These are phyloP conservation scores for Vachellia collinsii DNA, from an alignment of 306 rosid species.

Conservation along the genomic window DNA sequence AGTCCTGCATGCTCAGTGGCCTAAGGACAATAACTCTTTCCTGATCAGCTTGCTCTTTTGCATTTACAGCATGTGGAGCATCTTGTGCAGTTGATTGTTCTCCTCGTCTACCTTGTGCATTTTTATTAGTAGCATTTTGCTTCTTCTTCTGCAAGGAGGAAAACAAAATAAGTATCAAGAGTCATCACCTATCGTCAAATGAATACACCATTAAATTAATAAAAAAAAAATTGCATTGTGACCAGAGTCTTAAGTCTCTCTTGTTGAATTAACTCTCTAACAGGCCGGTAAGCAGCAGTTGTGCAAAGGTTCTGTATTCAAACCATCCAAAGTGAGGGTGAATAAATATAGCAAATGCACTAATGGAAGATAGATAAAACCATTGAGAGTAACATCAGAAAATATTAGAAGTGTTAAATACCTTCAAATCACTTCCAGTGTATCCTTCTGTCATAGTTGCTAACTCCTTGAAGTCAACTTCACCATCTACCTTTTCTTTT, in stretches of 20 bases:
- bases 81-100: conserved; percentile 1
- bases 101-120: conserved; percentile 21
- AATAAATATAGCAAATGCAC: conserved; percentile 23
- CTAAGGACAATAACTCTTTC: conserved; percentile 77
- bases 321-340: conserved; percentile 23
- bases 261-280: conserved; percentile 80
- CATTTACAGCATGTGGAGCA: conserved; percentile 37
- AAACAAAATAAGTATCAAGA: not conserved
- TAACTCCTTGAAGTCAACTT: conserved; percentile 71
- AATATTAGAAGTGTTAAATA: conserved; percentile 9
- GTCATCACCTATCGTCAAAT: conserved; percentile 22
- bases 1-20: conserved; percentile 83
- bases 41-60: conserved; percentile 39
- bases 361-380: not conserved
- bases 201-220: conserved; percentile 1
- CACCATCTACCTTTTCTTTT: conserved; percentile 70
- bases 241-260: conserved; percentile 81
- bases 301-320: conserved; percentile 77
- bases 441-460: conserved; percentile 89
- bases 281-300: conserved; percentile 93
- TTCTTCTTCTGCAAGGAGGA: conserved; percentile 59
- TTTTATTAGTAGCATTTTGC: conserved; percentile 44
- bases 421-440: conserved; percentile 97
- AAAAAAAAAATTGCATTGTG: conserved; percentile 16
- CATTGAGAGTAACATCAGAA: conserved; percentile 12